These are phyloP conservation scores for Fusarium sp. DNA, from an alignment of 2,329 filamentous ascomycete genomes.

Conservation along the genomic window DNA sequence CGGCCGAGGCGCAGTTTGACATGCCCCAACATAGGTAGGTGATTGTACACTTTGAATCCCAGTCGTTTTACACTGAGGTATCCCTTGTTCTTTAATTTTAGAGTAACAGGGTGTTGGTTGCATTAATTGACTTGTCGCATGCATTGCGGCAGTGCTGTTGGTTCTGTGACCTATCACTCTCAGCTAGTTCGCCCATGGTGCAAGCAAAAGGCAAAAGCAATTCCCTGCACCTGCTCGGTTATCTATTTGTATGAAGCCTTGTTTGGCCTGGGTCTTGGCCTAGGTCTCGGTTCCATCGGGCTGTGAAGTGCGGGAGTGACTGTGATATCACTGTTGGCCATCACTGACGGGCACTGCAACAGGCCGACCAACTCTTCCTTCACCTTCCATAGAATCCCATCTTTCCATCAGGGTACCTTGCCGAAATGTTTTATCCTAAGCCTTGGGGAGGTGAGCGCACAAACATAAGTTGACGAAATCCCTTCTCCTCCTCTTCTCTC, in stretches of 20 bases:
- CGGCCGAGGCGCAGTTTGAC: conserved; percentile 7
- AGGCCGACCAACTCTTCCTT: background rate
- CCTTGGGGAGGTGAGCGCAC: background rate
- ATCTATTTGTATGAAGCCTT: background rate
- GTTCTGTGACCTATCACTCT: background rate
- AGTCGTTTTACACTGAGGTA: background rate
- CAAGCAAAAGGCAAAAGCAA: background rate
- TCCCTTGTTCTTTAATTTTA: background rate
- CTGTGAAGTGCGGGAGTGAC: background rate
- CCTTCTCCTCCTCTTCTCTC: background rate
- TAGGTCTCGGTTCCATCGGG: background rate
- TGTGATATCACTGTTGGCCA: background rate
- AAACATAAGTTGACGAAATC: background rate
- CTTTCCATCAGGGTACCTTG: background rate
- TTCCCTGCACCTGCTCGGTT: background rate
- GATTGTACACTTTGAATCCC: background rate
- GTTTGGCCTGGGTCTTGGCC: background rate
- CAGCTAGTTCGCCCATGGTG: background rate
- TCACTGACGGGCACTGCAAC: background rate
- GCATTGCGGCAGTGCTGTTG: background rate
- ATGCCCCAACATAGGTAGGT: background rate
- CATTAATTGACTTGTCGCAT: background rate
- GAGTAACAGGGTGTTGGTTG: background rate
- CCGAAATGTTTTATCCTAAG: background rate
- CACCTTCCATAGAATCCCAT: background rate